Base-by-base conservation (phyloP, 257 asterid species). In the Ocimum tenuiflorum region DNA sequence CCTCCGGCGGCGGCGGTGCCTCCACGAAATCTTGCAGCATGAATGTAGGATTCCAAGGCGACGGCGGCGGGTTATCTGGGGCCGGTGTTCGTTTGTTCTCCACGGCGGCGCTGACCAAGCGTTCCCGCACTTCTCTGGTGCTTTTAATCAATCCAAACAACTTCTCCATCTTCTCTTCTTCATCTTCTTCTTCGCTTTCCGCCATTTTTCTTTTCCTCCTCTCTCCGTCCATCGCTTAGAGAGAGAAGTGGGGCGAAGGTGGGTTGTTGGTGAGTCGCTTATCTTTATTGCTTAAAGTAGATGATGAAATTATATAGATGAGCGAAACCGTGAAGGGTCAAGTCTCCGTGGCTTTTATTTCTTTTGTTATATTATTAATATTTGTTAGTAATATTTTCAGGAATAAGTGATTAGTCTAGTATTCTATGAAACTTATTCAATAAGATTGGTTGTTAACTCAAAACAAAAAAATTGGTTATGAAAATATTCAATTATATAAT, bases 121-220 rank as follows among this genome's bases (percentile, higher is more conserved):
- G 76, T 8, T 78, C 73, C 7, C 70, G 72, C 46, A 74, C 57
- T 27, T 78, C 64, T 43, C 77, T 47, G 7, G 63, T 78, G 78
- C 63, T 78, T 18, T 67, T 78, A 17, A 74, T 39, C 51, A 74
- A 31, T 35, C 77, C 77, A 10, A 78, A 78, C 66, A 78, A 71
- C 14, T 61, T 23, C 38, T 78, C 75, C 39, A 70, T 78, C 68
- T 78, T 48, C 27, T 64, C 70, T 0, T 78, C 82, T 48, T 78
- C 80, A 7, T 36, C 70, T 0, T 78, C 82, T 48, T 78, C 80
- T 0, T 36, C 42, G 0, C 4, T 27, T 6, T 45, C 42, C 19
- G 18, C 56, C 43, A 74, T 61, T 24, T 77, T 77, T 14, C 70
- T 52, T 45, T 77, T 77, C 53, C 46, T 77, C 39, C 31, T 69